These are phyloP conservation scores for Ogataea methanolica DNA, from an alignment of 805 yeast genomes.

Conservation along the genomic window DNA sequence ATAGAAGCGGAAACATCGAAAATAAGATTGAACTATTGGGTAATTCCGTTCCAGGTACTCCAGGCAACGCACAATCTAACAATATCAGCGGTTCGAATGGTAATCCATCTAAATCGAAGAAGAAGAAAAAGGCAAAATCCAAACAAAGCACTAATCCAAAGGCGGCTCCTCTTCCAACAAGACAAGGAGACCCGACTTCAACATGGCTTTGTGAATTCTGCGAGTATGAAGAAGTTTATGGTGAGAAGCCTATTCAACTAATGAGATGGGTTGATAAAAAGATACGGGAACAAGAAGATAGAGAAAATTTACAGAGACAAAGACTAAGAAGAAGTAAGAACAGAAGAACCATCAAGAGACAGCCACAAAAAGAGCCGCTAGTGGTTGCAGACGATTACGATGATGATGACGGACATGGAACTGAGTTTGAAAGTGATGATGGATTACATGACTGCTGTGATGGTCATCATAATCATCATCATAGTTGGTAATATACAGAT, in stretches of 20 bases:
- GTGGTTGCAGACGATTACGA: too few relatives aligned
- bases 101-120: not conserved
- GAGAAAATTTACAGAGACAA: conserved; percentile 16
- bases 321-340: conserved; percentile 9
- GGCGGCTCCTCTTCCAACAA: not conserved
- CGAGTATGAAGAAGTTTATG: conserved; percentile 45
- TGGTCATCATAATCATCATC: not conserved
- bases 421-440: too few relatives aligned
- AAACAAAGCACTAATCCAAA: conserved; percentile 3
- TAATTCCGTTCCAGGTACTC: not conserved
- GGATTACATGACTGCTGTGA: too few relatives aligned
- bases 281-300: conserved; percentile 29
- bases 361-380: not conserved
- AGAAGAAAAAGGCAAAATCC: conserved; percentile 15
- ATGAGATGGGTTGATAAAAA: conserved; percentile 41
- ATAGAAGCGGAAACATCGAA: not conserved
- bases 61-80: not conserved
- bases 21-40: not conserved
- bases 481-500: too few relatives aligned
- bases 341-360: conserved; percentile 3
- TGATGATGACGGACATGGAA: not conserved
- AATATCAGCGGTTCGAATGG: not conserved
- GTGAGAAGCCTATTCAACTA: conserved; percentile 39
- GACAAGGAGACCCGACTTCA: conserved; percentile 13
- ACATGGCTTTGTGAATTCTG: conserved; percentile 40